A percentile compares a stretch with the other conserved stretches of the same genome.
Conservation (phyloP, 495 filamentous ascomycete genomes). For the Xylaria telfairii region DNA sequence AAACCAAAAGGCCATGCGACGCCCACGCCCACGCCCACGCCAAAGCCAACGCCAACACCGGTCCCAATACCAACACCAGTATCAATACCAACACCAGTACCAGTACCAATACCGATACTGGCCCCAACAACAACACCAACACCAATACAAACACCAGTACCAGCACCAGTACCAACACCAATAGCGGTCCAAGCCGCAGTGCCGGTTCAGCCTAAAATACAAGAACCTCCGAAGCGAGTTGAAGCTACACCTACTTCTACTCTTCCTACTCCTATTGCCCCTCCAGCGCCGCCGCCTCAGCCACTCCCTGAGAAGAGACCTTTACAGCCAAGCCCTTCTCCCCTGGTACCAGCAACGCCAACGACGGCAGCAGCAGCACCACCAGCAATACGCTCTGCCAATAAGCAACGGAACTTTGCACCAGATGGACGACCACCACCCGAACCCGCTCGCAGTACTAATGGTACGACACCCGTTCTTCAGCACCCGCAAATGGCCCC, state of each 20-base stretch:
- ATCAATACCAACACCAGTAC: conserved; percentile 18
- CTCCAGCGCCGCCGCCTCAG: conserved; percentile 17
- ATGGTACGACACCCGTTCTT: conserved; percentile 42
- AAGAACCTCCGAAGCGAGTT: conserved; percentile 27
- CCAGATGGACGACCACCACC: conserved; percentile 37
- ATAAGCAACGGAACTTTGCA: conserved; percentile 31
- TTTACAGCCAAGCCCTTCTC: conserved; percentile 23
- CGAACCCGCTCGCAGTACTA: conserved; percentile 36
- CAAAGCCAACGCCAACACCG: too few relatives aligned
- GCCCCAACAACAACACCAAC: neutral
- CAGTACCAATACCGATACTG: conserved; percentile 27
- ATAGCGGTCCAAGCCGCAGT: conserved; percentile 29
- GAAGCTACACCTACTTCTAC: conserved; percentile 29
- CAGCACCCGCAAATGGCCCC: conserved; percentile 49
- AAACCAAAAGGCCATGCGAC: conserved; percentile 27
- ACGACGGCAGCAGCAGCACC: conserved; percentile 9
- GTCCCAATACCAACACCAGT: conserved; percentile 19
- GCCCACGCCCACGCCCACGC: conserved; percentile 25
- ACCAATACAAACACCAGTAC: conserved; percentile 44
- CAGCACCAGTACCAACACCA: conserved; percentile 60
- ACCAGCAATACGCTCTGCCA: conserved; percentile 24
- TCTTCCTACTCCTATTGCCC: conserved; percentile 16
- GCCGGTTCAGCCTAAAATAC: conserved; percentile 25
- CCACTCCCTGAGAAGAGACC: conserved; percentile 10
- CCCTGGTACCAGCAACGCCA: conserved; percentile 14